Base-by-base conservation (phyloP, 192 early-diverging fungal species). In the Phlyctochytrium bullatum region DNA sequence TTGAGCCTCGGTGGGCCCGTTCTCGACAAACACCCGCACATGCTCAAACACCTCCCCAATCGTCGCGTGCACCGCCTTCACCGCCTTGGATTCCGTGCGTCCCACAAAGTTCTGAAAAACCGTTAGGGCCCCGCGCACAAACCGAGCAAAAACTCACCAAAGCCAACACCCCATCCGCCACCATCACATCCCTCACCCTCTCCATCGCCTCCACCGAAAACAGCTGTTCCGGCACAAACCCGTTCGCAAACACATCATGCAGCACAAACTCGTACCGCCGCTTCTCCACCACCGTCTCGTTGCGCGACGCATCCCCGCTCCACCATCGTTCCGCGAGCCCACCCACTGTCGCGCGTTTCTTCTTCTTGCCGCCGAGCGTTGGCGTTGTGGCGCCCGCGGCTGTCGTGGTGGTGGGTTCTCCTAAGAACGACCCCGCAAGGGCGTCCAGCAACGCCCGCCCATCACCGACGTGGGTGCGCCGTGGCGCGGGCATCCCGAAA, bases 231-330 rank as follows among this genome's bases (percentile, higher is more conserved):
- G 91, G 88, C 2, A 95, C 89, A 1, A 85, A 82, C 0, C 94
- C 94, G 50, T 93, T 93, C 0, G 93, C 92, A 71, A 97, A 97
- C n/a, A 97, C 91, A 75, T 97, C 94, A 71, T 95, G 94, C 16
- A 94, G 73, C 30, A 97, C 77, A 73, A 88, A 94, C 71, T 95
- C 92, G 74, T 95, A 97, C 32, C 72, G 75, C 36, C 25, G 30
- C 12, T n/a, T n/a, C n/a, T n/a, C n/a, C n/a, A n/a, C n/a, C n/a
- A n/a, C n/a, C n/a, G n/a, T n/a, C n/a, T n/a, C n/a, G n/a, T n/a
- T n/a, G n/a, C n/a, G n/a, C n/a, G n/a, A n/a, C n/a, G n/a, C n/a
- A n/a, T n/a, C n/a, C n/a, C n/a, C n/a, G n/a, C n/a, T n/a, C n/a
- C n/a, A n/a, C n/a, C n/a, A n/a, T n/a, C n/a, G n/a, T n/a, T n/a